Evolutionary conservation across 768 basidiomycete genomes (phyloP).

Genomic region (Termitomyces sp.): DNA sequence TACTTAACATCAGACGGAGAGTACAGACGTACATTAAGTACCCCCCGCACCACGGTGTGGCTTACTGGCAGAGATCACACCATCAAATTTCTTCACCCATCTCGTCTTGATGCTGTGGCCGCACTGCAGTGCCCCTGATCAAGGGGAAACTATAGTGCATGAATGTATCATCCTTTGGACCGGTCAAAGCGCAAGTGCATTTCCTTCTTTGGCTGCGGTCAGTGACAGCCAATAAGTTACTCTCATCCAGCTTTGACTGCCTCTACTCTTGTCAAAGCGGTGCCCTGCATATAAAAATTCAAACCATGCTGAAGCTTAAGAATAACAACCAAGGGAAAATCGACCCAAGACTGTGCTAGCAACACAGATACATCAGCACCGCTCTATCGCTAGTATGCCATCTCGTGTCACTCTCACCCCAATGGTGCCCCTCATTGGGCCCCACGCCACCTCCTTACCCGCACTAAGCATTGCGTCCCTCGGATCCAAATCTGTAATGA

Average conservation of each 20-base stretch:
- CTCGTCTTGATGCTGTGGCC: background rate
- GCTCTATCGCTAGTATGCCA: slow-evolving; percentile 1
- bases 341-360: background rate
- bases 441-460: slow-evolving; percentile 1
- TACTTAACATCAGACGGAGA: too few relatives aligned
- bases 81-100: too few relatives aligned
- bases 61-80: too few relatives aligned
- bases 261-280: background rate
- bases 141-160: background rate
- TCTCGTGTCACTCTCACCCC: slow-evolving; percentile 3
- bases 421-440: slow-evolving; percentile 4
- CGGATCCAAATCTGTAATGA: slow-evolving; percentile 4
- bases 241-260: background rate
- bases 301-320: background rate
- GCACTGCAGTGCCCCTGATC: background rate
- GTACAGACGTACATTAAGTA: too few relatives aligned
- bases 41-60: too few relatives aligned
- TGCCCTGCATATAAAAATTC: background rate
- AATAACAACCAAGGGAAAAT: background rate
- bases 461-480: slow-evolving; percentile 5
- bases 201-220: background rate
- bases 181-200: background rate
- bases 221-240: background rate
- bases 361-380: background rate
- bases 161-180: background rate